Base-by-base conservation (phyloP, 176 grass and related monocot species). In the Eleusine indica region DNA sequence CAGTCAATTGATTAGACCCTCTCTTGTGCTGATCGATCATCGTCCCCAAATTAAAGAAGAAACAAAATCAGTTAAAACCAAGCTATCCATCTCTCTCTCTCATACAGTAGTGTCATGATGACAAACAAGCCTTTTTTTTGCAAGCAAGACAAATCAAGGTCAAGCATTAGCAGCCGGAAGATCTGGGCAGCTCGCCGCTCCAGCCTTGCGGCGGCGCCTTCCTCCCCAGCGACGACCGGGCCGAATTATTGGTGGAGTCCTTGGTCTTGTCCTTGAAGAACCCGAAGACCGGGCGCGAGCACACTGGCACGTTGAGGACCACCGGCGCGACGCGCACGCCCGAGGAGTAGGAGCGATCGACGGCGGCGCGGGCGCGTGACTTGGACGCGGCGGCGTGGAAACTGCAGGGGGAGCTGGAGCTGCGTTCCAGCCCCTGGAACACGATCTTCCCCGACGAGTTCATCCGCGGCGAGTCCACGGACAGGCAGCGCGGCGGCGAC, bases 381-480 rank as follows among this genome's bases (percentile, higher is more conserved):
- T 79, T 89, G 2, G 87, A 73, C 1, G 90, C 90, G 6, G 86
- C 95, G 5, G 86, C 95, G 75, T 92, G 87, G 68, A 98, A 84
- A 74, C 82, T 94, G 63, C 95, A 91, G 0, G 95, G 92, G 2
- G 92, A 94, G 79, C 95, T 98, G 19, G 85, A 98, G 87, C 95
- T 98, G 79, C 95, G 86, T 40, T 93, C 95, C 76, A 98, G 78
- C 1, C 92, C 86, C 74, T 98, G 95, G 88, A 98, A 98, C 61
- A 98, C 90, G 64, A 98, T 85, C 92, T 94, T 97, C 29, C 95
- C 95, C 1, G 92, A 91, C 9, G 92, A 88, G 79, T 97, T 94
- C 92, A 97, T 97, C 51, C 95, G 88, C 44, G 95, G 95, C 64
- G 88, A 91, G 68, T 94, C 89, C 28, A 87, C 89, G 15, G 89